A percentile compares a stretch with the other conserved stretches of the same genome.
Evolutionary conservation across 352 stramenopile genomes (phyloP).

Genomic region (Nothophytophthora sp.): DNA sequence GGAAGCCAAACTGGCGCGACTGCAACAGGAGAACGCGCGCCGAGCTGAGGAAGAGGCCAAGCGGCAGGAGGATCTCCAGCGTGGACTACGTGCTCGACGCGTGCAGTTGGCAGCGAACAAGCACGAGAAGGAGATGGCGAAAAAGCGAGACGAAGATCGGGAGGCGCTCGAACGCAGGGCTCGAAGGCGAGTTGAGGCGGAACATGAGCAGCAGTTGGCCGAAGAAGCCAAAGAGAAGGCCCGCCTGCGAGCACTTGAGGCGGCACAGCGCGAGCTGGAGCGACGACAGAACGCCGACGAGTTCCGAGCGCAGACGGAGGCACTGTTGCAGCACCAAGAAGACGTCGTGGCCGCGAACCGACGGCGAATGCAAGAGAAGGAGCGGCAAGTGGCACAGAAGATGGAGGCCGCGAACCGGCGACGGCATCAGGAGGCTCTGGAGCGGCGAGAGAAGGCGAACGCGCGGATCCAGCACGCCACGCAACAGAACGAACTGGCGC

Average conservation of each 20-base stretch:
- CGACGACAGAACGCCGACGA: constrained; percentile 69
- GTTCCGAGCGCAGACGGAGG: constrained; percentile 62
- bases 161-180: constrained; percentile 47
- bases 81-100: constrained; percentile 45
- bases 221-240: constrained; percentile 46
- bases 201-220: constrained; percentile 42
- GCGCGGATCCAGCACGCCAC: constrained; percentile 54
- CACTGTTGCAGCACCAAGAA: constrained; percentile 67
- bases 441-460: constrained; percentile 56
- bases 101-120: constrained; percentile 56
- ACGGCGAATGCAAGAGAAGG: constrained; percentile 63
- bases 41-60: constrained; percentile 53
- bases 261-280: constrained; percentile 51
- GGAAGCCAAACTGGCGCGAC: constrained; percentile 68
- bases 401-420: constrained; percentile 55
- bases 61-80: constrained; percentile 61
- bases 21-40: constrained; percentile 63
- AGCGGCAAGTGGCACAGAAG: constrained; percentile 56
- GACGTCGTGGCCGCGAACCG: constrained; percentile 48
- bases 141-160: constrained; percentile 63
- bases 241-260: constrained; percentile 40
- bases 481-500: constrained; percentile 56
- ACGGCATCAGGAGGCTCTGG: constrained; percentile 52
- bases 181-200: constrained; percentile 37
- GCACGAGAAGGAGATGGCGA: constrained; percentile 58